Evolutionary conservation across 495 filamentous ascomycete species (phyloP), one percentile per base, ranked within the genome.

Genomic region (Penicillium riverlandense): DNA sequence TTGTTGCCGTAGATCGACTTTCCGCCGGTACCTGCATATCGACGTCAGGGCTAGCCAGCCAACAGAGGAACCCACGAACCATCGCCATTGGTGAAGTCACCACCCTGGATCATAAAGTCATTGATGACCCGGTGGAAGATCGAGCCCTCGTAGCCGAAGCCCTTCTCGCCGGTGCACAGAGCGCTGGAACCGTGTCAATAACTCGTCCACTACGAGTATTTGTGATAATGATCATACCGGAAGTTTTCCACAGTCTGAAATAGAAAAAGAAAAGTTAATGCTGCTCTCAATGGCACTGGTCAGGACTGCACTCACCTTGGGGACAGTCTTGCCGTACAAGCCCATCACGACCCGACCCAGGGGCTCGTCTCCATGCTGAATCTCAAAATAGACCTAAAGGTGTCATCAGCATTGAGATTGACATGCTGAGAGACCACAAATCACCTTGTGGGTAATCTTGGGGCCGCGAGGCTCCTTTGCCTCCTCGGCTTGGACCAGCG

Each of bases 111-210:
- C 92, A 98, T 98, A 76, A 98, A 98, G 44, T 85, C 58, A 75
- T 91, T 90, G 75, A 98, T 98, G 59, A 98, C 94, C 70, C 92
- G 87, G 80, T 98, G 92, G 84, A 98, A 98, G 63, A 70, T 80
- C 15, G 90, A 96, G 30, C 88, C 90, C 67, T 96, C 82, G 65
- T 96, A 98, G 44, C 92, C 92, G 61, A 85, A 96, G 57, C 87
- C 92, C 71, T 96, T 88, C 82, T 99, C 90, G 50, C 92, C 92
- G 46, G 92, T 97, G 54, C 90, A 87, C 50, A 99, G 78, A 66
- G 87, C 90, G 55, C 82, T 80, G 30, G 28, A 40, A 45, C 15
- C 13, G 31, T 35, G 49, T 51, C 12, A 63, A 41, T 37, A 49
- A 22, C 40, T 48, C 14, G 7, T 27, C 11, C 6, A 12, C 13